phyloP scores from a whole-genome alignment of 139 green algal species.

The Micractinium conductrix region DNA sequence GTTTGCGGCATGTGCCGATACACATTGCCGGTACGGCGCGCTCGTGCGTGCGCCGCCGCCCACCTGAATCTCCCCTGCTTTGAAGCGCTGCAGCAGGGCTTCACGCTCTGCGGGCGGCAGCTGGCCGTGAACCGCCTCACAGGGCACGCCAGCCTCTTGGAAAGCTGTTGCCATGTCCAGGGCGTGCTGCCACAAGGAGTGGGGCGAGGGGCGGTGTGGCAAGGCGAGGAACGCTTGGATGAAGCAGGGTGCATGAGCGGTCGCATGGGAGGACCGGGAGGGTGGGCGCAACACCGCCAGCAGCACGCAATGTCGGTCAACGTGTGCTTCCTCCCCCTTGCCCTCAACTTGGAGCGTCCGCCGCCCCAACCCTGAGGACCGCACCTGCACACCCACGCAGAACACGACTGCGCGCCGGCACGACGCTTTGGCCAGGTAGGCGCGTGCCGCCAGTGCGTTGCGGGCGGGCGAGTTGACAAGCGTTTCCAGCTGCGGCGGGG shows the following conservation, averaged over 20 bases:
- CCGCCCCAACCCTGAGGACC: too few relatives aligned
- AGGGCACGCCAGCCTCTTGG: slow-evolving; percentile 1
- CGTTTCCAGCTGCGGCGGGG: background rate
- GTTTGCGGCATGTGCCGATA: too few relatives aligned
- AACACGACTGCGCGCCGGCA: slow-evolving; percentile 31
- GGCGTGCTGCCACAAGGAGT: slow-evolving; percentile 7
- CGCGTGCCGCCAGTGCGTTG: slow-evolving; percentile 28
- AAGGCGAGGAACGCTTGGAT: too few relatives aligned
- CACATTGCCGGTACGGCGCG: too few relatives aligned
- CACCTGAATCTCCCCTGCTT: slow-evolving; percentile 15
- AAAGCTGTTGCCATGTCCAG: slow-evolving; percentile 18
- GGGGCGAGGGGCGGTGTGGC: too few relatives aligned
- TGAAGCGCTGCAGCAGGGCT: slow-evolving; percentile 3
- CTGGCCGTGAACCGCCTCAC: slow-evolving; percentile 23
- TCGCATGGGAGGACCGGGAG: too few relatives aligned
- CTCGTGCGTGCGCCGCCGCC: too few relatives aligned
- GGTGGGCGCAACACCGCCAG: too few relatives aligned
- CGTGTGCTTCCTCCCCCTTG: too few relatives aligned
- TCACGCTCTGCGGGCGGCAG: background rate
- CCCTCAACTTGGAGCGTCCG: too few relatives aligned
- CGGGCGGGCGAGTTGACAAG: slow-evolving; percentile 8
- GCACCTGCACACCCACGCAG: slow-evolving; percentile 28
- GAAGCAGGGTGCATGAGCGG: too few relatives aligned
- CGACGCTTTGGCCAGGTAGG: background rate
- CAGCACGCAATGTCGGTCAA: too few relatives aligned